A percentile compares a stretch with the other conserved stretches of the same genome.
Evolutionary conservation across 129 eudicot species (phyloP).

Genomic region (Flaveria brownii): DNA sequence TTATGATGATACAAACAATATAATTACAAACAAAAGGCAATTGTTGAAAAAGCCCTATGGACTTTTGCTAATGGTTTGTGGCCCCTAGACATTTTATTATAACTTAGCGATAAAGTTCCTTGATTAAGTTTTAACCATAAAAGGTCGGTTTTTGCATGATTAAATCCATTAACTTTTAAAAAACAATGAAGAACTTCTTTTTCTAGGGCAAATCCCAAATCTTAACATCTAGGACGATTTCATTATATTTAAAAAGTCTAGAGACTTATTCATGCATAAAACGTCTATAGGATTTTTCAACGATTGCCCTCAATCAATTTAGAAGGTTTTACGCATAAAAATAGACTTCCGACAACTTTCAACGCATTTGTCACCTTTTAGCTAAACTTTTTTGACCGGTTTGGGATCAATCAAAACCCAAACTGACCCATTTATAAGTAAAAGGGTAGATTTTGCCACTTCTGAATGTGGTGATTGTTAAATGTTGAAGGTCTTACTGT

Average conservation of each 20-base stretch:
- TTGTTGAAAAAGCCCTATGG: no score
- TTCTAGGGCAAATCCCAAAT: not conserved
- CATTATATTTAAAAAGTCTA: not conserved
- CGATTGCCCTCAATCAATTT: not conserved
- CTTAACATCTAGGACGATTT: not conserved
- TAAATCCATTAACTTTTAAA: not conserved
- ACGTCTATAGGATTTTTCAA: not conserved
- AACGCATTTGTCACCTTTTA: not conserved
- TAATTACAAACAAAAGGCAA: no score
- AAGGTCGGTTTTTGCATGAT: not conserved
- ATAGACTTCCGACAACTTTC: not conserved
- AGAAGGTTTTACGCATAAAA: not conserved
- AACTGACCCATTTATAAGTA: not conserved
- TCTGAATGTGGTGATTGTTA: not conserved
- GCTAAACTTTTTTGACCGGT: not conserved
- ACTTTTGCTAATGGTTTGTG: no score
- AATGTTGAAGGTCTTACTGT: conserved; percentile 55
- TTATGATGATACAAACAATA: no score
- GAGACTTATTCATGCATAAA: not conserved
- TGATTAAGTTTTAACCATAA: not conserved
- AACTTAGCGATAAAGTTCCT: not conserved
- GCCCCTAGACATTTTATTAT: not conserved
- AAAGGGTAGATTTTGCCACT: not conserved
- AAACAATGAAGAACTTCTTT: not conserved
- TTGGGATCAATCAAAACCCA: not conserved